Base-by-base conservation (phyloP, 2,329 filamentous ascomycete species). In the Cadophora sp. region DNA sequence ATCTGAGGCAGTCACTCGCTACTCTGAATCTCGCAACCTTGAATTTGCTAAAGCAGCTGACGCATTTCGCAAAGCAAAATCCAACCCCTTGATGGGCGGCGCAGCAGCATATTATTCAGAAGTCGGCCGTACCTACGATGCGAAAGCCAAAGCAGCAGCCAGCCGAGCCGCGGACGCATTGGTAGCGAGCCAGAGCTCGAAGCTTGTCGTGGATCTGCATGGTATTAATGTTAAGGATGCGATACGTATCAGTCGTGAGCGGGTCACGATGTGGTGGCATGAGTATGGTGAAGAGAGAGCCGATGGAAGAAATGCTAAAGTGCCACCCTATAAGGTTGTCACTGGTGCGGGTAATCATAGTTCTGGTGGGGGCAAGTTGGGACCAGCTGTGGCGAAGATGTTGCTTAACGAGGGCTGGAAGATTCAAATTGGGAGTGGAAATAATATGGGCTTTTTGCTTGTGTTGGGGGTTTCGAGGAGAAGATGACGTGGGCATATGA, bases 281-380 rank as follows among this genome's bases (percentile, higher is more conserved):
- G 92, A 92, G 0, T 91, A 94, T 76, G 83, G 84, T 56, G 81
- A 81, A 75, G 79, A 69, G 81, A 84, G 24, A 82, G 34, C 62
- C 7, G 66, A 62, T n/a, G 67, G 66, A 1, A 58, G 64, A 11
- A 48, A 27, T 14, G 50, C 53, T 16, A 84, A 58, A 9, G 75
- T 82, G 82, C 29, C 58, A 12, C 84, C 88, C 0, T 94, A 91
- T 75, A 88, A 86, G 48, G 89, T 98, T 68, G 87, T 98, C 64
- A 97, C 94, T 3, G 95, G 95, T 0, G 77, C 90, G 16, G 95
- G 95, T 0, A 85, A 85, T 64, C 95, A 98, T 79, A 96, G 89
- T 74, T 85, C 88, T 58, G 89, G 91, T 63, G 93, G 94, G 0
- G 92, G 91, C 1, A 89, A 88, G 73, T 79, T 98, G 68, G 91